phyloP scores from a whole-genome alignment of 805 yeast genomes.

The Yarrowia porcina region DNA sequence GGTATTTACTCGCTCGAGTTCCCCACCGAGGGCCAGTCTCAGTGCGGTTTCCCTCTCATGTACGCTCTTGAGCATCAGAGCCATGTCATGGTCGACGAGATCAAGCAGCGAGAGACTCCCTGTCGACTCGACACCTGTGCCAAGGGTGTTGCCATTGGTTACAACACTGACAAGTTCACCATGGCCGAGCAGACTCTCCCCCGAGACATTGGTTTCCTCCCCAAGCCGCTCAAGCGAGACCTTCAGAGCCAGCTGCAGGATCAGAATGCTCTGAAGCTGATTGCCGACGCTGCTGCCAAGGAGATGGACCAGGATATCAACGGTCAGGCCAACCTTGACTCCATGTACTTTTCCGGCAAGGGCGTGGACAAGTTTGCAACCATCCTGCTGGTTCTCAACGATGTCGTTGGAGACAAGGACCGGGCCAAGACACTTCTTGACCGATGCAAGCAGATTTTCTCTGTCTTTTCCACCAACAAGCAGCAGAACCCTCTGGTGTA shows the following conservation, averaged over 20 bases:
- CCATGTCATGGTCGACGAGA: conserved; percentile 39
- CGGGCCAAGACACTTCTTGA: conserved; percentile 50
- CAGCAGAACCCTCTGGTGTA: conserved; percentile 68
- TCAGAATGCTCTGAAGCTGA: conserved; percentile 40
- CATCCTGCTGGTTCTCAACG: conserved; percentile 63
- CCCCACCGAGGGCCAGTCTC: conserved; percentile 32
- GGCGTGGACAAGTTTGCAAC: conserved; percentile 78
- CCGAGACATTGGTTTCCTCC: conserved; percentile 44
- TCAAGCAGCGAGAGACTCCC: conserved; percentile 36
- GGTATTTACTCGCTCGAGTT: conserved; percentile 25
- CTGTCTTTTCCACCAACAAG: conserved; percentile 57
- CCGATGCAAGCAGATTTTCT: conserved; percentile 59
- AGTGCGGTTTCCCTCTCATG: conserved; percentile 38
- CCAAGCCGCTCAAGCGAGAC: conserved; percentile 51
- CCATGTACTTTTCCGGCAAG: conserved; percentile 89
- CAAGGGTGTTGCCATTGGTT: conserved; percentile 40
- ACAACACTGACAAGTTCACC: conserved; percentile 35
- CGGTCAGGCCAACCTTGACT: conserved; percentile 56
- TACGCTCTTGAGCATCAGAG: conserved; percentile 64
- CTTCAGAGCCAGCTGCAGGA: conserved; percentile 40
- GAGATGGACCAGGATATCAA: conserved; percentile 50
- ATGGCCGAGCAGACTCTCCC: conserved; percentile 41
- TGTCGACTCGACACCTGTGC: conserved; percentile 47
- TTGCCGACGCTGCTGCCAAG: conserved; percentile 43
- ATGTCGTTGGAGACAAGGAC: conserved; percentile 51